phyloP scores from a whole-genome alignment of 1,139 yeast genomes.

The Geotrichum fermentans region DNA sequence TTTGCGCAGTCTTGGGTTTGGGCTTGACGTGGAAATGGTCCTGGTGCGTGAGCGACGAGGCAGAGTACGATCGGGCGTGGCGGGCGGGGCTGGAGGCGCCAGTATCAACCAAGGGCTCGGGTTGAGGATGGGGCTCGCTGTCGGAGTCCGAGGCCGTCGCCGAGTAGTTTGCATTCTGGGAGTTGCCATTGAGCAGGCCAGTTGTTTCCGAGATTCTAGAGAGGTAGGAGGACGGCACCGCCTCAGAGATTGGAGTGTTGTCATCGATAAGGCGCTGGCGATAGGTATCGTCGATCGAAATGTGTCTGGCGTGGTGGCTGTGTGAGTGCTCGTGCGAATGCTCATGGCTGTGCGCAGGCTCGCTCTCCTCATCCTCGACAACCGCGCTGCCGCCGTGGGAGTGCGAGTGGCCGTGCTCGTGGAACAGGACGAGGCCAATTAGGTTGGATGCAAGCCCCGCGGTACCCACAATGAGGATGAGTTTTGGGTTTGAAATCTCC shows the following conservation, averaged over 20 bases:
- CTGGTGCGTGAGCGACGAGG: conserved; percentile 29
- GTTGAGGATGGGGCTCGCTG: conserved; percentile 15
- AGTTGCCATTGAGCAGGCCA: conserved; percentile 18
- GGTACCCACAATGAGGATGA: conserved; percentile 74
- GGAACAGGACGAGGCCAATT: conserved; percentile 80
- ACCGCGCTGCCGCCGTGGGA: conserved; percentile 44
- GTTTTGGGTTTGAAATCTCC: conserved; percentile 68
- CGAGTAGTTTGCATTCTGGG: background rate
- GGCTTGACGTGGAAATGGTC: conserved; percentile 41
- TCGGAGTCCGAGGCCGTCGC: conserved; percentile 11
- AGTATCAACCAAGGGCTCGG: conserved; percentile 14
- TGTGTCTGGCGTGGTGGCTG: conserved; percentile 13
- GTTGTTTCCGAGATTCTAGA: conserved; percentile 14
- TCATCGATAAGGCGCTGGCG: conserved; percentile 16
- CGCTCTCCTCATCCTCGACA: conserved; percentile 24
- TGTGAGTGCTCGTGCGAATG: conserved; percentile 23
- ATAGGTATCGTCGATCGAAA: conserved; percentile 3
- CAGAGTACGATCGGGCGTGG: conserved; percentile 17
- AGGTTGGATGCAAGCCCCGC: conserved; percentile 80
- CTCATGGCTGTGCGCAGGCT: conserved; percentile 25
- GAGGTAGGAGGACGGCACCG: conserved; percentile 14
- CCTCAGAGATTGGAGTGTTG: conserved; percentile 18
- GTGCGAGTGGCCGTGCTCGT: conserved; percentile 77
- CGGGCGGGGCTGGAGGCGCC: conserved; percentile 19
- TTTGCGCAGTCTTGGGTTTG: conserved; percentile 32